Evolutionary conservation across 2,329 filamentous ascomycete species (phyloP).

Genomic region (Fusarium tuaranense): DNA sequence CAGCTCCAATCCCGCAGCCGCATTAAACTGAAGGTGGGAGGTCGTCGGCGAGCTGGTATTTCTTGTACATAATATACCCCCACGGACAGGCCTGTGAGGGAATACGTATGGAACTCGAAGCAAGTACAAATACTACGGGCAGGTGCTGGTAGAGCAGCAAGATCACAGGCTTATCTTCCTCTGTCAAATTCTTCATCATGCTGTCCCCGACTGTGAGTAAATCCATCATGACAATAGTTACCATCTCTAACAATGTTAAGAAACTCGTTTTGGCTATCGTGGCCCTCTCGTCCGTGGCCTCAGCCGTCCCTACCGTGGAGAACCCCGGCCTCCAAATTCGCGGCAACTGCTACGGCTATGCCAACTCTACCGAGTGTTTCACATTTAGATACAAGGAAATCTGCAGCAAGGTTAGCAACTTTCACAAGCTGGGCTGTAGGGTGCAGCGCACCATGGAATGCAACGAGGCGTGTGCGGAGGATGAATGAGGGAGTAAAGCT

Average conservation of each 20-base stretch:
- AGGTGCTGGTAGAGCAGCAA: neutral
- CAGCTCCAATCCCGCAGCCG: neutral
- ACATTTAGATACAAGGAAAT: neutral
- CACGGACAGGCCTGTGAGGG: neutral
- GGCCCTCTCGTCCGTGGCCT: neutral
- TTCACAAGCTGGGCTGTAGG: neutral
- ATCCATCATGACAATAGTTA: neutral
- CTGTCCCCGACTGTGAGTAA: neutral
- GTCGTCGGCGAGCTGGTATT: neutral
- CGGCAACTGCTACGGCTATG: neutral
- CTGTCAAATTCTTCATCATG: neutral
- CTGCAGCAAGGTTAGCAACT: neutral
- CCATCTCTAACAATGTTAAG: neutral
- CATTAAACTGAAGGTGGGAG: neutral
- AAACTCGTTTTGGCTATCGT: neutral
- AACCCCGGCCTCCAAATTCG: neutral
- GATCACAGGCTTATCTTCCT: neutral
- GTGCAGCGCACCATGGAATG: neutral
- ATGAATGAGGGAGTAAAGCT: neutral
- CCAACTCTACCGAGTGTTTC: neutral
- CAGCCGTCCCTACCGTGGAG: neutral
- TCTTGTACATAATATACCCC: neutral
- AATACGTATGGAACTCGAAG: neutral
- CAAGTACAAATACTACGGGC: neutral
- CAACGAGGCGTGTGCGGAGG: neutral